Evolutionary conservation across 805 yeast genomes (phyloP).

Genomic region (Kuraishia borneana): DNA sequence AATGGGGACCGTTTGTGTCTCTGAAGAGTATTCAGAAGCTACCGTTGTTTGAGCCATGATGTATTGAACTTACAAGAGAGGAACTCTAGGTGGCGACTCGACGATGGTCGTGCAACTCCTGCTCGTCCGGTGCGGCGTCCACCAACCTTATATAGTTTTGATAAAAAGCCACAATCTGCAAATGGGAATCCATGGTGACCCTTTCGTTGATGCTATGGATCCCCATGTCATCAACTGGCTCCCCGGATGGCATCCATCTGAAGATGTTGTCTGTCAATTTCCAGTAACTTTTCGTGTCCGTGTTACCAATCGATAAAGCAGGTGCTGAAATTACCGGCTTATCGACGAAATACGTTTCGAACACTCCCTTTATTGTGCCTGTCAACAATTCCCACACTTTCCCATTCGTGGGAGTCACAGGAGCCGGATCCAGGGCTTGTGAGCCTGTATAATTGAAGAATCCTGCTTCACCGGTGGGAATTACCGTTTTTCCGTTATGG

Average conservation of each 20-base stretch:
- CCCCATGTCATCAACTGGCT: conserved; percentile 15
- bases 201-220: conserved; percentile 60
- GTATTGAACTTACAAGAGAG: too few species aligned
- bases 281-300: conserved; percentile 65
- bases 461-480: conserved; percentile 12
- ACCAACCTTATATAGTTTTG: conserved; percentile 32
- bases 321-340: conserved; percentile 33
- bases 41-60: conserved; percentile 24
- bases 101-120: background rate
- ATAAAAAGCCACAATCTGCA: conserved; percentile 45
- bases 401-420: conserved; percentile 29
- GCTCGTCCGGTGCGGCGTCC: conserved; percentile 7
- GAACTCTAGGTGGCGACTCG: background rate
- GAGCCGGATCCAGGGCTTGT: conserved; percentile 28
- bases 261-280: conserved; percentile 46
- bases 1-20: conserved; percentile 48
- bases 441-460: conserved; percentile 11
- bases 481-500: conserved; percentile 17
- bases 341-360: conserved; percentile 35
- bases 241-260: conserved; percentile 40
- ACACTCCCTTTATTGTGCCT: conserved; percentile 52
- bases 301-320: conserved; percentile 53
- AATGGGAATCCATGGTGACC: conserved; percentile 41
- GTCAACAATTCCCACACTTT: conserved; percentile 44
- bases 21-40: conserved; percentile 58